Percentiles rank a stretch among this genome's conserved stretches.
phyloP scores from a whole-genome alignment of 768 basidiomycete genomes.

The Scleroderma citrinum region DNA sequence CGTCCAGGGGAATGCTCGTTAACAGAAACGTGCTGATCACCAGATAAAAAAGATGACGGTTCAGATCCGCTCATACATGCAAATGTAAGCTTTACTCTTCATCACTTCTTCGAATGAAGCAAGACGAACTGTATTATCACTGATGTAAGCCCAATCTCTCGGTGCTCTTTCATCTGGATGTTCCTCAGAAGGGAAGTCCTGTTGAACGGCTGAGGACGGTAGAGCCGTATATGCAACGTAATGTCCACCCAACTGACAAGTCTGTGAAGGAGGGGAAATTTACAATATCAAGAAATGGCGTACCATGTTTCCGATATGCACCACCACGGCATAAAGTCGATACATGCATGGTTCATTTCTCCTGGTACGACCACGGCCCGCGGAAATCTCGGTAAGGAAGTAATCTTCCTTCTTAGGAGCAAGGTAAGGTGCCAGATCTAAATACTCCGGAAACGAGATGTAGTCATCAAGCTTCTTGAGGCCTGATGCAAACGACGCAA shows the following conservation, averaged over 20 bases:
- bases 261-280: slow-evolving; percentile 3
- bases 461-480: slow-evolving; percentile 92
- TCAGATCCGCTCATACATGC: slow-evolving; percentile 81
- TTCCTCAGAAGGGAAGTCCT: slow-evolving; percentile 4
- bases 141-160: slow-evolving; percentile 87
- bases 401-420: slow-evolving; percentile 76
- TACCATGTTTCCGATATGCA: slow-evolving; percentile 86
- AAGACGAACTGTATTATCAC: slow-evolving; percentile 80
- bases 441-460: slow-evolving; percentile 80
- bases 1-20: background rate
- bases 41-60: background rate
- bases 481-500: slow-evolving; percentile 59
- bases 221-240: slow-evolving; percentile 83
- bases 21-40: background rate
- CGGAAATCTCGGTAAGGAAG: slow-evolving; percentile 37
- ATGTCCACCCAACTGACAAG: slow-evolving; percentile 72
- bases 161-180: slow-evolving; percentile 1
- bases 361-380: slow-evolving; percentile 19
- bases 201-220: slow-evolving; percentile 33
- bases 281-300: slow-evolving; percentile 17
- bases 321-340: slow-evolving; percentile 74
- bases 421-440: slow-evolving; percentile 83
- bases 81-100: slow-evolving; percentile 87
- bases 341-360: slow-evolving; percentile 49
- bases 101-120: slow-evolving; percentile 84